Conservation (phyloP, 306 rosid genomes). For the Pterocarpus santalinus region DNA sequence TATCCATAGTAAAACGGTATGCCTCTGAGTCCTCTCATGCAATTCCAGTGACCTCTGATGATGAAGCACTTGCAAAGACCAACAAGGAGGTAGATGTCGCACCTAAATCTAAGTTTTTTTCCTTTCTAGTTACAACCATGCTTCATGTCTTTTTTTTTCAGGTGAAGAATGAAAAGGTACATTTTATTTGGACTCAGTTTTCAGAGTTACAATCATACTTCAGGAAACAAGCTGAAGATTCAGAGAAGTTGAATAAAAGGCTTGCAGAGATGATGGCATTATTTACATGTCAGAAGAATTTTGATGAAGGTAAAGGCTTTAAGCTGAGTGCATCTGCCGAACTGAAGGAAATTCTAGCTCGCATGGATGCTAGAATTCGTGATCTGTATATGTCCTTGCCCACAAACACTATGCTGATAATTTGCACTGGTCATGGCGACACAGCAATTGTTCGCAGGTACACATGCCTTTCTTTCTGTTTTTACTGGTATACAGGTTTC, state of each 20-base stretch:
- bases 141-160: slow-evolving; percentile 50
- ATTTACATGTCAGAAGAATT: slow-evolving; percentile 70
- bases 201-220: slow-evolving; percentile 81
- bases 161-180: slow-evolving; percentile 86
- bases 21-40: slow-evolving; percentile 80
- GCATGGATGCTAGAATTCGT: slow-evolving; percentile 74
- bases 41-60: slow-evolving; percentile 87
- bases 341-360: slow-evolving; percentile 74
- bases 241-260: slow-evolving; percentile 72
- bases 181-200: slow-evolving; percentile 94
- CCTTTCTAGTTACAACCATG: slow-evolving; percentile 3
- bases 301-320: slow-evolving; percentile 57
- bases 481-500: slow-evolving; percentile 23
- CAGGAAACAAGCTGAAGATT: slow-evolving; percentile 79
- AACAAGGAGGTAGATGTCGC: slow-evolving; percentile 72
- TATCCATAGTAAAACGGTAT: slow-evolving; percentile 83
- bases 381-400: slow-evolving; percentile 70
- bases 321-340: slow-evolving; percentile 61
- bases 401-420: slow-evolving; percentile 82
- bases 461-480: slow-evolving; percentile 21
- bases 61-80: slow-evolving; percentile 82
- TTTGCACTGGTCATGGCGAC: slow-evolving; percentile 97
- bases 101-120: slow-evolving; percentile 15
- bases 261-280: slow-evolving; percentile 87
- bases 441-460: slow-evolving; percentile 92